A percentile compares a stretch with the other conserved stretches of the same genome.
phyloP scores from a whole-genome alignment of 345 rosid species.

The Ailanthus altissimus region DNA sequence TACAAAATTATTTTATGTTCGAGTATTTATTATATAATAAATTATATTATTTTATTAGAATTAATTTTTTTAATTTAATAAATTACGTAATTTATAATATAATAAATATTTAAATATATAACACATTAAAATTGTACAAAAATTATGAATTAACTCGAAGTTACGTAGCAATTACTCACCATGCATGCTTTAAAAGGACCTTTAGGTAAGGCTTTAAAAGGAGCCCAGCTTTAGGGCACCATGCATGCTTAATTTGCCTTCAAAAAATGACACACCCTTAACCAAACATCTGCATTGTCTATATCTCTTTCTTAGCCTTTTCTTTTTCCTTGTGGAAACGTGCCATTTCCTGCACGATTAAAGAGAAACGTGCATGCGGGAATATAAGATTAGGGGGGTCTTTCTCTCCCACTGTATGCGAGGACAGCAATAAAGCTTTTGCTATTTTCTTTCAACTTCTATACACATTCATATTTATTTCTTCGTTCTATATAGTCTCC shows the following conservation, averaged over 20 bases:
- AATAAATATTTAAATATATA: too few species aligned
- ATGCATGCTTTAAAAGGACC: too few species aligned
- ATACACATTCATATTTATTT: background rate
- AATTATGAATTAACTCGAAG: too few species aligned
- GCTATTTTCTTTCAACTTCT: background rate
- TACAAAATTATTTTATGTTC: too few species aligned
- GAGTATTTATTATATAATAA: too few species aligned
- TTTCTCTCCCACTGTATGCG: constrained; percentile 2
- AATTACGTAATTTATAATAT: too few species aligned
- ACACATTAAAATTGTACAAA: too few species aligned
- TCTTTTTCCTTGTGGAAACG: constrained; percentile 30
- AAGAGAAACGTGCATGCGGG: constrained; percentile 43
- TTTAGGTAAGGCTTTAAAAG: constrained; percentile 16
- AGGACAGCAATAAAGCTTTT: constrained; percentile 1
- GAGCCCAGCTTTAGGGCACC: constrained; percentile 37
- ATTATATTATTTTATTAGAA: too few species aligned
- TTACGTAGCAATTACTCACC: too few species aligned
- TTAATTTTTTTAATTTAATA: too few species aligned
- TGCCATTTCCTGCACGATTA: constrained; percentile 23
- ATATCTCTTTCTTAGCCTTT: constrained; percentile 6
- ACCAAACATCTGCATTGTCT: background rate
- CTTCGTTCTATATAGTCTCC: background rate
- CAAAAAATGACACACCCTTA: background rate
- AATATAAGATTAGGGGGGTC: constrained; percentile 23
- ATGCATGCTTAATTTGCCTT: constrained; percentile 42